Evolutionary conservation across 1,284 basidiomycete genomes (phyloP).

Genomic region (Marasmius oreades): DNA sequence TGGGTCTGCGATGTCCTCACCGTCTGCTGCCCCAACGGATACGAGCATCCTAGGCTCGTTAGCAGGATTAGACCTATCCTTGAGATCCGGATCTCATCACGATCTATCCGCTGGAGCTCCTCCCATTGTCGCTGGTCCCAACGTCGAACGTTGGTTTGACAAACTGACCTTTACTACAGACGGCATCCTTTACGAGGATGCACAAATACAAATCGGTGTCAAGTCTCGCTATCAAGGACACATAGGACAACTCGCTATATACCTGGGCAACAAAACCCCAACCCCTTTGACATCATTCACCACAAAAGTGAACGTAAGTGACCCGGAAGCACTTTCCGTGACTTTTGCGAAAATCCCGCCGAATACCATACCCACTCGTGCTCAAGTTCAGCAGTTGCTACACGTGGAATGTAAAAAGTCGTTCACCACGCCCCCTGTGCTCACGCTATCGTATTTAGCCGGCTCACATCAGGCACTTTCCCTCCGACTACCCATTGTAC

Average conservation of each 20-base stretch:
- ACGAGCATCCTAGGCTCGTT: constrained; percentile 74
- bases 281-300: constrained; percentile 88
- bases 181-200: constrained; percentile 94
- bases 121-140: constrained; percentile 59
- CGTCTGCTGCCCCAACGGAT: constrained; percentile 23
- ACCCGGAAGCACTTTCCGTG: constrained; percentile 73
- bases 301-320: constrained; percentile 71
- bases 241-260: constrained; percentile 88
- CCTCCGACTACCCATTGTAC: constrained; percentile 80
- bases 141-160: constrained; percentile 87
- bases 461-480: constrained; percentile 88
- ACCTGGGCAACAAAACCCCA: constrained; percentile 94
- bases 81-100: constrained; percentile 27
- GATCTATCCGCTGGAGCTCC: constrained; percentile 32
- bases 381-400: constrained; percentile 90
- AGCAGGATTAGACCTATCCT: constrained; percentile 76
- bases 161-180: constrained; percentile 80
- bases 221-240: constrained; percentile 95
- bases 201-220: constrained; percentile 92
- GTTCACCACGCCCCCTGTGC: constrained; percentile 77
- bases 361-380: constrained; percentile 73
- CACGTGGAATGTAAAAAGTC: constrained; percentile 92
- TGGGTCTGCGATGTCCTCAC: constrained; percentile 22
- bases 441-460: constrained; percentile 89
- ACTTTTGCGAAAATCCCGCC: constrained; percentile 90